These are phyloP conservation scores for Penicillium sp. DNA, from an alignment of 2,329 filamentous ascomycete genomes.

Conservation along the genomic window DNA sequence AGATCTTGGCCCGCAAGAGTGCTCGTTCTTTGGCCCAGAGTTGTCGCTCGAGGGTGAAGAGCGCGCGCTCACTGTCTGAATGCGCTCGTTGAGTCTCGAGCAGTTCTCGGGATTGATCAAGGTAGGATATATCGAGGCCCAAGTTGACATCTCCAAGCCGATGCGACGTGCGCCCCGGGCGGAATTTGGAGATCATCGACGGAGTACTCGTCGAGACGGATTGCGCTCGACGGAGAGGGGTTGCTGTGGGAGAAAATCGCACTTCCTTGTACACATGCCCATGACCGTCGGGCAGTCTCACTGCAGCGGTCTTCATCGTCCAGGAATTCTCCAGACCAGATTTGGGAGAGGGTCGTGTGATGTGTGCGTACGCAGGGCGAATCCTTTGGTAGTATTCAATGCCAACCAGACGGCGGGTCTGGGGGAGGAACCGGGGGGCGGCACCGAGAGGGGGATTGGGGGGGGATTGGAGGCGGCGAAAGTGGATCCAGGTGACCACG, in stretches of 20 bases:
- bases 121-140: conserved; percentile 31
- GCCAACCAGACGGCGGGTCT: background rate
- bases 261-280: conserved; percentile 37
- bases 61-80: conserved; percentile 37
- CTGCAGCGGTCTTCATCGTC: conserved; percentile 23
- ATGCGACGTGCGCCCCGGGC: conserved; percentile 16
- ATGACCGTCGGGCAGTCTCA: conserved; percentile 28
- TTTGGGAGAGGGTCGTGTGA: background rate
- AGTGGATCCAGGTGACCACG: conserved; percentile 1
- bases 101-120: conserved; percentile 38
- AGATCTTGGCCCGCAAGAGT: conserved; percentile 38
- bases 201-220: conserved; percentile 36
- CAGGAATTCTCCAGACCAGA: background rate
- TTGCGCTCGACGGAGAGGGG: conserved; percentile 33
- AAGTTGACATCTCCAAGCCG: conserved; percentile 16
- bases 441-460: no score
- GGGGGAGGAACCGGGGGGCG: background rate
- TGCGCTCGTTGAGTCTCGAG: conserved; percentile 34
- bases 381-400: conserved; percentile 2
- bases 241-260: conserved; percentile 36
- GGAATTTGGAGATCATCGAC: conserved; percentile 22
- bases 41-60: conserved; percentile 40
- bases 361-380: background rate
- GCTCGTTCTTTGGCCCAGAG: conserved; percentile 41
- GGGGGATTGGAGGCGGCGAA: no score